Evolutionary conservation across 2,329 filamentous ascomycete species (phyloP).

Genomic region (Pseudogymnoascus sp.): DNA sequence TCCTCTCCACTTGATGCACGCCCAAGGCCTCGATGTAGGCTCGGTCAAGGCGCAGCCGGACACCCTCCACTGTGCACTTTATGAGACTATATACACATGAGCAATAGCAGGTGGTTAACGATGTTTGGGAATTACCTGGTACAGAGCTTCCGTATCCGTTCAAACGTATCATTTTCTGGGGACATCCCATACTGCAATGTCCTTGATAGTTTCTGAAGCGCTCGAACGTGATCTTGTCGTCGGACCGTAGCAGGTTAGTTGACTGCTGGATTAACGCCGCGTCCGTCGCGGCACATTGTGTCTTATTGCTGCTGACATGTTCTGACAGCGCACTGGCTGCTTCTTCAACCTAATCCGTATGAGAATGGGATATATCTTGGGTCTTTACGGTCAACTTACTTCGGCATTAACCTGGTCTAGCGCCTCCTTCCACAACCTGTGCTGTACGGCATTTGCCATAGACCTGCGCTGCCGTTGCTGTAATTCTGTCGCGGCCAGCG

Average conservation of each 20-base stretch:
- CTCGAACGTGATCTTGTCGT: constrained; percentile 60
- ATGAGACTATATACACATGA: constrained; percentile 39
- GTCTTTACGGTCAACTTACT: constrained; percentile 29
- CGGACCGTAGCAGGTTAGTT: constrained; percentile 47
- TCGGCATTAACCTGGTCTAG: constrained; percentile 37
- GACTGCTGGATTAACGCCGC: constrained; percentile 43
- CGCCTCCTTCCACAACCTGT: constrained; percentile 36
- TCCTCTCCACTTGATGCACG: not conserved
- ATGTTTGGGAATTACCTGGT: constrained; percentile 36
- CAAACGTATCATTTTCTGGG: constrained; percentile 46
- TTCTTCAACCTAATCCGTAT: constrained; percentile 38
- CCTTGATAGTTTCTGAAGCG: constrained; percentile 58
- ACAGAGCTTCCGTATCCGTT: constrained; percentile 53
- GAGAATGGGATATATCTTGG: not conserved
- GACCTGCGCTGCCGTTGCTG: constrained; percentile 31
- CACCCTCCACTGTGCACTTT: constrained; percentile 49
- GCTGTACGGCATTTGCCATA: constrained; percentile 31
- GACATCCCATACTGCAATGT: constrained; percentile 50
- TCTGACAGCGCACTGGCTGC: constrained; percentile 42
- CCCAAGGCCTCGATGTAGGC: constrained; percentile 44
- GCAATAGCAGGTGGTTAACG: not conserved
- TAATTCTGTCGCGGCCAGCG: constrained; percentile 42
- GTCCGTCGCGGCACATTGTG: constrained; percentile 42
- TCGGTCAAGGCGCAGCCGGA: constrained; percentile 49
- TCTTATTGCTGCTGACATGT: constrained; percentile 43